phyloP scores from a whole-genome alignment of 108 stramenopile genomes.

The Cyclotella atomus region DNA sequence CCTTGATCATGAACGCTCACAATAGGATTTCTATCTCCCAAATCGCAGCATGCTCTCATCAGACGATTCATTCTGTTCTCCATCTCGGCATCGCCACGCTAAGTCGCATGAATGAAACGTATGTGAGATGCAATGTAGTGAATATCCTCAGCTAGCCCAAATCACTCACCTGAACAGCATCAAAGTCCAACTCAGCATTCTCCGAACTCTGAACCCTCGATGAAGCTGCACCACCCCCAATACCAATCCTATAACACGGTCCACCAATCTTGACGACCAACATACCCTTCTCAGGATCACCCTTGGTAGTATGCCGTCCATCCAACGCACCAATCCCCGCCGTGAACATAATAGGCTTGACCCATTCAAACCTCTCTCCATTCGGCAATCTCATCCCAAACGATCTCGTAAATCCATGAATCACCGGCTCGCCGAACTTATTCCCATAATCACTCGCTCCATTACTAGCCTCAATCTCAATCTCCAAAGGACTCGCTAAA shows the following conservation, averaged over 20 bases:
- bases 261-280: slow-evolving; percentile 98
- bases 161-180: slow-evolving; percentile 88
- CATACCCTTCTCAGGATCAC: slow-evolving; percentile 95
- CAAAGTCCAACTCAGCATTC: slow-evolving; percentile 95
- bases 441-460: slow-evolving; percentile 99
- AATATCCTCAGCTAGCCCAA: neutral
- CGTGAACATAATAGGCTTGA: slow-evolving; percentile 99
- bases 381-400: slow-evolving; percentile 95
- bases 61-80: slow-evolving; percentile 97
- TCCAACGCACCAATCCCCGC: slow-evolving; percentile 98
- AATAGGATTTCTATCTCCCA: slow-evolving; percentile 96
- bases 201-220: slow-evolving; percentile 87
- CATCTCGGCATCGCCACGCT: slow-evolving; percentile 99
- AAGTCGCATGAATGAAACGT: neutral
- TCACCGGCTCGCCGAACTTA: slow-evolving; percentile 99
- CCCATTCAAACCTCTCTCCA: slow-evolving; percentile 95
- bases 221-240: slow-evolving; percentile 98
- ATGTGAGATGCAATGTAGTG: neutral
- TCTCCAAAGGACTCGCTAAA: slow-evolving; percentile 91
- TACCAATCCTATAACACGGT: slow-evolving; percentile 98
- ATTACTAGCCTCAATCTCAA: slow-evolving; percentile 94
- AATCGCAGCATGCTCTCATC: slow-evolving; percentile 97
- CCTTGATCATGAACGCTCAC: slow-evolving; percentile 98
- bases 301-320: slow-evolving; percentile 89
- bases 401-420: slow-evolving; percentile 94